A percentile compares a stretch with the other conserved stretches of the same genome.
These are phyloP conservation scores for Malbranchea zuffiana DNA, from an alignment of 2,329 filamentous ascomycete species.

Conservation along the genomic window DNA sequence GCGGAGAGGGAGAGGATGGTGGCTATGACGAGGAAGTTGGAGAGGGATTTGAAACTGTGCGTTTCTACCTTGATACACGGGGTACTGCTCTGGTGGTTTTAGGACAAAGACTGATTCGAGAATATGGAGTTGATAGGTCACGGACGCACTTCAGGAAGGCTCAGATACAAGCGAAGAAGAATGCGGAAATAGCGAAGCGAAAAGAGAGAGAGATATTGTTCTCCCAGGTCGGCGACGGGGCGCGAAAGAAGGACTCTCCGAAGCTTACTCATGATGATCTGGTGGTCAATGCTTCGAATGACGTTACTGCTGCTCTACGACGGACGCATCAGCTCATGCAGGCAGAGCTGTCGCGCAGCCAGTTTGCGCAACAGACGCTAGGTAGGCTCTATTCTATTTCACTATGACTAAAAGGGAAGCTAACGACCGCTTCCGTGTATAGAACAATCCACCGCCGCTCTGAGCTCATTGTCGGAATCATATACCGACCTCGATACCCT, in stretches of 20 bases:
- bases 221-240: conserved; percentile 47
- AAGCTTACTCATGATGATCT: conserved; percentile 60
- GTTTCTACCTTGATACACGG: no score
- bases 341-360: conserved; percentile 70
- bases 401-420: conserved; percentile 4
- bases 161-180: conserved; percentile 66
- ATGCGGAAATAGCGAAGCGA: conserved; percentile 59
- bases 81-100: neutral
- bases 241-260: conserved; percentile 28
- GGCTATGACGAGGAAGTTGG: conserved; percentile 55
- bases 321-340: conserved; percentile 81
- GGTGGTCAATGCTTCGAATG: conserved; percentile 61
- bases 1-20: conserved; percentile 55
- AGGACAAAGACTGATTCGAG: no score
- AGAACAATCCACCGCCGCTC: conserved; percentile 68
- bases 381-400: conserved; percentile 22
- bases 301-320: conserved; percentile 74
- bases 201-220: conserved; percentile 69
- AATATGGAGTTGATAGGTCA: conserved; percentile 31
- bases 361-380: conserved; percentile 82
- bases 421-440: conserved; percentile 3
- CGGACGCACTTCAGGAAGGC: conserved; percentile 67
- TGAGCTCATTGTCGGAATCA: conserved; percentile 67
- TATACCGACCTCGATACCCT: conserved; percentile 72
- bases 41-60: conserved; percentile 62